A percentile compares a stretch with the other conserved stretches of the same genome.
phyloP scores from a whole-genome alignment of 1,284 basidiomycete genomes.

The Cystobasidiaceae sp. region DNA sequence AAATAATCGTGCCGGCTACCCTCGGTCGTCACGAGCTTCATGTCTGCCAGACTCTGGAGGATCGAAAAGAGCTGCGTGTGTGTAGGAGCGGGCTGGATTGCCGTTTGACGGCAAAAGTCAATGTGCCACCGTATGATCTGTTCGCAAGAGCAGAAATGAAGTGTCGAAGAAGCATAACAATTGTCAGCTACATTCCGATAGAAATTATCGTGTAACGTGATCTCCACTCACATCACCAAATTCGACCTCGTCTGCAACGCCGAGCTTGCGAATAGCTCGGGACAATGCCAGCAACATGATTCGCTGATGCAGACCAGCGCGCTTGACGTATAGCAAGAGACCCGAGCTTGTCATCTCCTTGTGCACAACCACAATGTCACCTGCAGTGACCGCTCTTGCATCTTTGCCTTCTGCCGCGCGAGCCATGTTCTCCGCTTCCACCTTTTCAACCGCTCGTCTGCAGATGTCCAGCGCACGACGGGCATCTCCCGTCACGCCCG shows the following conservation, averaged over 20 bases:
- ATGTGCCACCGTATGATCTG: constrained; percentile 41
- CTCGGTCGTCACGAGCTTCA: constrained; percentile 38
- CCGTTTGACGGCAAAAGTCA: constrained; percentile 39
- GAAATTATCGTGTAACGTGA: not conserved
- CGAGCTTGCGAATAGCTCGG: constrained; percentile 73
- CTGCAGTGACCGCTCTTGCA: constrained; percentile 57
- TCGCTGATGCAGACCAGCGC: constrained; percentile 78
- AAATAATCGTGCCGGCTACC: constrained; percentile 38
- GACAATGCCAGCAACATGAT: constrained; percentile 83
- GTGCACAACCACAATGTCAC: constrained; percentile 75
- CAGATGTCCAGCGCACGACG: constrained; percentile 89
- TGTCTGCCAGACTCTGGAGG: constrained; percentile 34
- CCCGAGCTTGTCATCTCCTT: constrained; percentile 87
- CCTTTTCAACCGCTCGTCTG: constrained; percentile 70
- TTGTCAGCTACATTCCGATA: not conserved
- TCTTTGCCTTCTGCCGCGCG: constrained; percentile 48
- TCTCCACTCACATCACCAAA: constrained; percentile 35
- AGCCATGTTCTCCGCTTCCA: constrained; percentile 34
- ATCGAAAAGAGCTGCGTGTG: constrained; percentile 36
- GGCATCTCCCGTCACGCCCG: constrained; percentile 90
- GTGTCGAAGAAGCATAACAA: no score
- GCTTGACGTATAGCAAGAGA: constrained; percentile 70
- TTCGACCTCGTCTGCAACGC: constrained; percentile 53
- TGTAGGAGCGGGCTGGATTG: constrained; percentile 32
- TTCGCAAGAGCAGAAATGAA: no score